Conservation (phyloP, 345 rosid species). For the Bruguiera parviflora region DNA sequence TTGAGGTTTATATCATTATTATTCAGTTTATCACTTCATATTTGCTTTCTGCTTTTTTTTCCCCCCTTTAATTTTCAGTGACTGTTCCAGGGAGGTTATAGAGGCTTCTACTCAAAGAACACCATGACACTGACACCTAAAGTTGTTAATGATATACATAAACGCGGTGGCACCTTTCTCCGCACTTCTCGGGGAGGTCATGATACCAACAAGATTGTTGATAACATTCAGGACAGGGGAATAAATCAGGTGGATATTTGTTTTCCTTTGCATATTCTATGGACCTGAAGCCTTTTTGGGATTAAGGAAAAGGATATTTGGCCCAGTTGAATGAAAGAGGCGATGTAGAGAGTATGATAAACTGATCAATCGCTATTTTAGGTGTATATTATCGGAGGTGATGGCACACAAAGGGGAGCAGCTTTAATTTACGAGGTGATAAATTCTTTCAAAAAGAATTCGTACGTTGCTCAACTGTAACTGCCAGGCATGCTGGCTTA, state of each 20-base stretch:
- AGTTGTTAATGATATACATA: constrained; percentile 83
- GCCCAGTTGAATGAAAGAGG: background rate
- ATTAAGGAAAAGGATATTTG: background rate
- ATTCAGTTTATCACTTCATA: background rate
- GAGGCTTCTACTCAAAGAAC: constrained; percentile 77
- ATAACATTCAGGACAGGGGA: constrained; percentile 87
- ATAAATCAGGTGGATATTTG: constrained; percentile 66
- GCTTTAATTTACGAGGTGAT: constrained; percentile 69
- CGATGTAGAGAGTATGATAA: background rate
- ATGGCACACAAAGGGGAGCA: constrained; percentile 89
- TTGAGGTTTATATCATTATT: too few relatives aligned
- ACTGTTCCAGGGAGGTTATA: constrained; percentile 69
- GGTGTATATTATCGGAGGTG: constrained; percentile 96
- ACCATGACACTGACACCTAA: constrained; percentile 67
- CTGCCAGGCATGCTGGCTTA: background rate
- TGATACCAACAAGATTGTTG: constrained; percentile 83
- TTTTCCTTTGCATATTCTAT: constrained; percentile 8
- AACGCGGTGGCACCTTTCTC: constrained; percentile 88
- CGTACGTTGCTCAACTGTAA: constrained; percentile 1
- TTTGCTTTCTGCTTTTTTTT: background rate
- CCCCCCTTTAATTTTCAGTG: background rate
- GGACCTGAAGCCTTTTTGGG: background rate
- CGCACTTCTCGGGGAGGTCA: constrained; percentile 91
- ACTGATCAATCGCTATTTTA: constrained; percentile 21
- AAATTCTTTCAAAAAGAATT: background rate